A percentile compares a stretch with the other conserved stretches of the same genome.
Evolutionary conservation across 192 early-diverging fungal species (phyloP).

Genomic region (Coemansia sp.): DNA sequence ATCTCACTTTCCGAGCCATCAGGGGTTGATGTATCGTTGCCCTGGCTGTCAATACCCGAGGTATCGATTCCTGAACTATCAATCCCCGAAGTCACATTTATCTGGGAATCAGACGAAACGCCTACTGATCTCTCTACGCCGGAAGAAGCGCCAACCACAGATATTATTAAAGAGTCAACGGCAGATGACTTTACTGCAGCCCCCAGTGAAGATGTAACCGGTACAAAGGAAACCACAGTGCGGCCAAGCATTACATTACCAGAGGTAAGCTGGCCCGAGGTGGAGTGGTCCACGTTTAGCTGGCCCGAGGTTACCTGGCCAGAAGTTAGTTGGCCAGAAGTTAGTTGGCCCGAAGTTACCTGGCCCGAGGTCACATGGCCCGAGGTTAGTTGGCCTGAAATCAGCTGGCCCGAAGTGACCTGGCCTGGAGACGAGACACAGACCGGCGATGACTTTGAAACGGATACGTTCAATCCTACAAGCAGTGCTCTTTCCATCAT

Average conservation of each 20-base stretch:
- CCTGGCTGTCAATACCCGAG: background rate
- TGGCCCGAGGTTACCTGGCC: constrained; percentile 2
- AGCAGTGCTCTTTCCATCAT: constrained; percentile 1
- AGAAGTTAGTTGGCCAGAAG: constrained; percentile 2
- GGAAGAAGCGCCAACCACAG: background rate
- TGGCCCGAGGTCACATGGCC: constrained; percentile 8
- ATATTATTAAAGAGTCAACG: background rate
- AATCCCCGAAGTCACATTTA: background rate
- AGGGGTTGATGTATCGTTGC: background rate
- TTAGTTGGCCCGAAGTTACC: constrained; percentile 6
- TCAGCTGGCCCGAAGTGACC: constrained; percentile 16
- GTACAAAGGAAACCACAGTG: background rate
- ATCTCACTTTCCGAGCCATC: background rate
- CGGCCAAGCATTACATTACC: background rate
- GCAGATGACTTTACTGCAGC: background rate
- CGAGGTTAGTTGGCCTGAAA: constrained; percentile 14
- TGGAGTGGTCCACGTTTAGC: background rate
- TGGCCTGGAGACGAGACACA: constrained; percentile 2
- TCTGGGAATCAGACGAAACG: background rate
- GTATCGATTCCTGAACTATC: background rate
- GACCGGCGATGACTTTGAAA: background rate
- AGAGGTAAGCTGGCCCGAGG: background rate
- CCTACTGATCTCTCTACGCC: background rate
- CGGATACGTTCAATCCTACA: background rate
- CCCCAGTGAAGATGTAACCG: background rate